Conservation (phyloP, 1,284 basidiomycete species). For the Naganishia albida region DNA sequence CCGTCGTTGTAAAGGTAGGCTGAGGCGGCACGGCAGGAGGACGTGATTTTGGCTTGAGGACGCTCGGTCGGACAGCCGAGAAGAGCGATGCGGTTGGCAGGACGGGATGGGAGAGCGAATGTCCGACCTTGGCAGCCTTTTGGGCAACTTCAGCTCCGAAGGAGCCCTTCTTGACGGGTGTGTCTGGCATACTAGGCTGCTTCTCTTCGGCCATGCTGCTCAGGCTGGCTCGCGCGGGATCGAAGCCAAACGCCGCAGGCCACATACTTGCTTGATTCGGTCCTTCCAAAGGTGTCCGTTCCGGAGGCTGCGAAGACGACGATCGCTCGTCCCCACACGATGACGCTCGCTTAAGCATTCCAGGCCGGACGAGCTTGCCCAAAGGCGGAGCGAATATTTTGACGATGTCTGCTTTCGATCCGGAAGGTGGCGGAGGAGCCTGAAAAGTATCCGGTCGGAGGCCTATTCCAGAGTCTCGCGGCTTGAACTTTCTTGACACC, state of each 20-base stretch:
- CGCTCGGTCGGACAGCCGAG: slow-evolving; percentile 27
- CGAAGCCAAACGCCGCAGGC: slow-evolving; percentile 37
- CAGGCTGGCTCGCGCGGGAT: slow-evolving; percentile 43
- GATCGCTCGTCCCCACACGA: slow-evolving; percentile 42
- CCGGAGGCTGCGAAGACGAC: slow-evolving; percentile 30
- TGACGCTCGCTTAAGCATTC: slow-evolving; percentile 46
- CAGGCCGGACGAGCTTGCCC: slow-evolving; percentile 38
- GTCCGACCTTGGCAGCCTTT: slow-evolving; percentile 35
- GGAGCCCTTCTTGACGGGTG: slow-evolving; percentile 53
- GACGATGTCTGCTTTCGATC: slow-evolving; percentile 31
- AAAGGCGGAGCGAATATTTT: slow-evolving; percentile 36
- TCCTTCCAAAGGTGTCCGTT: slow-evolving; percentile 45
- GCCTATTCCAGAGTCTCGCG: slow-evolving; percentile 49
- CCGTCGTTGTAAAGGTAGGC: slow-evolving; percentile 20
- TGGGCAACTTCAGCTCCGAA: slow-evolving; percentile 39
- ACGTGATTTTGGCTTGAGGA: slow-evolving; percentile 2
- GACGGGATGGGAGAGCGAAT: slow-evolving; percentile 42
- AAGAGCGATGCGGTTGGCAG: slow-evolving; percentile 30
- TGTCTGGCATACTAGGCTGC: slow-evolving; percentile 52
- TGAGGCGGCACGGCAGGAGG: slow-evolving; percentile 8
- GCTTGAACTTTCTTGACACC: slow-evolving; percentile 52
- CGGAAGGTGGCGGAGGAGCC: slow-evolving; percentile 28
- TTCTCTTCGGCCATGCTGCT: slow-evolving; percentile 38
- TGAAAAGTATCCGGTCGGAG: slow-evolving; percentile 38
- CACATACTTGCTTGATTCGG: slow-evolving; percentile 38